Base-by-base conservation (phyloP, 306 rosid genomes). In the Senna tora region DNA sequence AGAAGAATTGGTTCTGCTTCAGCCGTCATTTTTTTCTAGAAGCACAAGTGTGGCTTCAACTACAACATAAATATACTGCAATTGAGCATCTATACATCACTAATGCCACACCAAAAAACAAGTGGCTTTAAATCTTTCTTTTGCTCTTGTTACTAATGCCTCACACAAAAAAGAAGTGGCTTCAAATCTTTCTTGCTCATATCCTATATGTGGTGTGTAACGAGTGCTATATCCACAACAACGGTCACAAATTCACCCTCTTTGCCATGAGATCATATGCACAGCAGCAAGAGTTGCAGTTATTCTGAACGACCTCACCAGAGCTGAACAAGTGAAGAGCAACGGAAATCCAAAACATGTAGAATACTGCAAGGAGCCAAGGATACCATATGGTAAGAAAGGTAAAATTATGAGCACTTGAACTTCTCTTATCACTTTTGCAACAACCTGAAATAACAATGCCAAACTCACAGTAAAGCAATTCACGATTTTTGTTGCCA, bases 391-490 rank as follows among this genome's bases (percentile, higher is more conserved):
- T 52, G 98, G 98, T 65, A 92, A 84, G 80, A 88, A 33, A 17
- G 98, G 98, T 62, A 90, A 92, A 62, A 88, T 80, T 56, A 88
- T 88, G 73, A 92, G 92, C 2, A 91, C 96, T 81, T 82, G 96
- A 76, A 89, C 96, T 85, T 92, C 98, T 77, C 98, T 92, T 32
- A 92, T 90, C 78, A 90, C 96, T 88, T 92, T 92, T 54, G 98
- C 98, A 25, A 96, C 93, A 68, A 92, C 98, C 98, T 92, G 84
- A n/a, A n/a, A n/a, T n/a, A n/a, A n/a, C n/a, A n/a, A n/a, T n/a
- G n/a, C n/a, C n/a, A n/a, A n/a, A n/a, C n/a, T n/a, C n/a, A n/a
- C n/a, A n/a, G n/a, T n/a, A n/a, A n/a, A n/a, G n/a, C n/a, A n/a
- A n/a, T n/a, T n/a, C n/a, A n/a, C n/a, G n/a, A n/a, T n/a, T n/a